A percentile compares a stretch with the other conserved stretches of the same genome.
phyloP scores from a whole-genome alignment of 2,329 filamentous ascomycete genomes.

The Penicillium sp. region DNA sequence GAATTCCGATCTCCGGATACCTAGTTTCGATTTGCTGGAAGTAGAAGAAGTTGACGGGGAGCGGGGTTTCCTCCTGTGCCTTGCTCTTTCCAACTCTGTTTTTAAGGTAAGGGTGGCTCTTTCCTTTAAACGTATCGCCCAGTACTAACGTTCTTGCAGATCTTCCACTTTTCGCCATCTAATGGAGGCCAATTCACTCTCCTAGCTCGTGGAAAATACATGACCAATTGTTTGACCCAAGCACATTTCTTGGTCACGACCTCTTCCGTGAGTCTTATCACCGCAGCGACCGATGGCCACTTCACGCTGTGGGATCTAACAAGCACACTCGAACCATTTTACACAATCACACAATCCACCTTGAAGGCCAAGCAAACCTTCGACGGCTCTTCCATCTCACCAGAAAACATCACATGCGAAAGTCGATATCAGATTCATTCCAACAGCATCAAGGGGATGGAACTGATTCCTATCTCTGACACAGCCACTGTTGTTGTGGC shows the following conservation, averaged over 20 bases:
- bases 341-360: conserved; percentile 23
- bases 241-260: conserved; percentile 40
- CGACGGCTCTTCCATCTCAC: conserved; percentile 23
- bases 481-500: conserved; percentile 61
- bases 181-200: conserved; percentile 37
- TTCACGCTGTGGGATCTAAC: conserved; percentile 61
- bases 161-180: conserved; percentile 45
- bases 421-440: conserved; percentile 65
- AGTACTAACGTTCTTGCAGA: conserved; percentile 34
- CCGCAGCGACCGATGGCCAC: conserved; percentile 79
- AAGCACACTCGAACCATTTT: conserved; percentile 30
- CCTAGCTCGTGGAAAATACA: conserved; percentile 60
- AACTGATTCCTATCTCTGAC: conserved; percentile 33
- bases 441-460: conserved; percentile 68
- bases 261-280: conserved; percentile 52
- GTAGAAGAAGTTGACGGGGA: conserved; percentile 26
- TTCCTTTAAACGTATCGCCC: not conserved
- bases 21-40: conserved; percentile 66
- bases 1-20: conserved; percentile 72
- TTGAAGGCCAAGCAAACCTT: conserved; percentile 23
- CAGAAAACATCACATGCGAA: conserved; percentile 35
- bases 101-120: conserved; percentile 53
- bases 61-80: conserved; percentile 58
- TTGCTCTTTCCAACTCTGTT: conserved; percentile 82
- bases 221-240: conserved; percentile 74